These are phyloP conservation scores for Rhodotorula sp. DNA, from an alignment of 1,284 basidiomycete species.

Conservation along the genomic window DNA sequence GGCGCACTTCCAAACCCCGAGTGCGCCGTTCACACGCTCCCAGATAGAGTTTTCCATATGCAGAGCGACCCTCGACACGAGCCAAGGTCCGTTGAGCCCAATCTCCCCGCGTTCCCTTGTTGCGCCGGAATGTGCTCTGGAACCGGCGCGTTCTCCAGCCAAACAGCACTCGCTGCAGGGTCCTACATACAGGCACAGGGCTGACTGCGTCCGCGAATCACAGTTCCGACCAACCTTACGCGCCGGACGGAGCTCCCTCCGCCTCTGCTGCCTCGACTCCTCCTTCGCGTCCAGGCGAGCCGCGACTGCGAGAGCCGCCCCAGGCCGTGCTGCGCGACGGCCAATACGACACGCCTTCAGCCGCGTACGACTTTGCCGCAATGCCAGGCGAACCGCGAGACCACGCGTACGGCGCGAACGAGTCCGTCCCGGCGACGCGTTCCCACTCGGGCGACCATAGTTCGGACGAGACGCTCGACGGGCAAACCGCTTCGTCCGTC, in stretches of 20 bases:
- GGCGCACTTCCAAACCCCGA: neutral
- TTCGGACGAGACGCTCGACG: slow-evolving; percentile 11
- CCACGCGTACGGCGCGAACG: neutral
- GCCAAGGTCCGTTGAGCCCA: neutral
- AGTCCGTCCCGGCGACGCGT: neutral
- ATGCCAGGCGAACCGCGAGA: neutral
- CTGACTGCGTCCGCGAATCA: neutral
- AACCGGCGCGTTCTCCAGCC: neutral
- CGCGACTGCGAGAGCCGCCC: neutral
- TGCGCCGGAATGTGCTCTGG: neutral
- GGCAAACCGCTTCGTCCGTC: slow-evolving; percentile 13
- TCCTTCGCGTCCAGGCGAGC: neutral
- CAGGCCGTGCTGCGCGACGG: slow-evolving; percentile 1
- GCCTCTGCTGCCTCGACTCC: neutral
- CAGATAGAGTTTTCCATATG: too few relatives aligned
- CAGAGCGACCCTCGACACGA: neutral
- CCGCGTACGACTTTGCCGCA: neutral
- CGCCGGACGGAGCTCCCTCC: neutral
- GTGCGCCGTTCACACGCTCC: neutral
- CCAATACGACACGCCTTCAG: neutral
- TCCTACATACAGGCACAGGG: too few relatives aligned
- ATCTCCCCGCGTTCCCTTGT: too few relatives aligned
- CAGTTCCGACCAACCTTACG: slow-evolving; percentile 29
- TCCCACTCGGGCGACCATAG: slow-evolving; percentile 1
- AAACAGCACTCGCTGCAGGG: neutral